Evolutionary conservation across 2,329 filamentous ascomycete genomes (phyloP), one percentile per base, ranked within the genome.

Genomic region (Talaromyces funiculosus): DNA sequence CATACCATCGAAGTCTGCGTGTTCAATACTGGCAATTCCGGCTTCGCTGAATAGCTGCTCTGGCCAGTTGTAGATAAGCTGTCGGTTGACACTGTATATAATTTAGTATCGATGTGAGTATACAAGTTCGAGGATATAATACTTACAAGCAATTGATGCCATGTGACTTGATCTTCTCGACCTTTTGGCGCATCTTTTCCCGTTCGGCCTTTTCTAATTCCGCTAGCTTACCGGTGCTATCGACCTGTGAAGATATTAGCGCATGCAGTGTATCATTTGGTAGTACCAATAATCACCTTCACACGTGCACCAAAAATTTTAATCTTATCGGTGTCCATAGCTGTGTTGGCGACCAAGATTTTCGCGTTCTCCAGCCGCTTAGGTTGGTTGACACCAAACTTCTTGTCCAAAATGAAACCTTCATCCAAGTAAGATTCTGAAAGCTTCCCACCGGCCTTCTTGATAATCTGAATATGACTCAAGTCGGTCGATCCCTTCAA

Each of bases 51-150:
- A 99, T 51, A 99, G 88, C 79, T 99, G 94, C 78, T 99, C 94
- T 5, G 94, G 94, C 94, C 94, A 99, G 83, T 99, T 99, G 84
- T 99, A 99, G 80, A 99, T 99, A 65, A 99, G 86, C 77, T 99
- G 94, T 68, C 94, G 84, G 84, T 99, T 99, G 77, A 99, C 96
- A 78, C 60, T 61, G 18, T 4, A 31, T 22, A 18, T 14, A 24
- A 38, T 3, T 54, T 18, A 54, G 51, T 29, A 26, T 22, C 37
- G 26, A 12, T n/a, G n/a, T n/a, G n/a, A n/a, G n/a, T n/a, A n/a
- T n/a, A n/a, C n/a, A n/a, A n/a, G n/a, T n/a, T 10, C 8, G 31
- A 1, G 8, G 31, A 18, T 12, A 10, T 14, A 24, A 47, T 12
- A 8, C 60, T 33, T 61, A 61, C 60, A 99, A 99, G 83, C 94